Percentiles rank a stretch among this genome's conserved stretches.
Evolutionary conservation across 2,329 filamentous ascomycete genomes (phyloP).

Genomic region (Clarireedia monteithiana): DNA sequence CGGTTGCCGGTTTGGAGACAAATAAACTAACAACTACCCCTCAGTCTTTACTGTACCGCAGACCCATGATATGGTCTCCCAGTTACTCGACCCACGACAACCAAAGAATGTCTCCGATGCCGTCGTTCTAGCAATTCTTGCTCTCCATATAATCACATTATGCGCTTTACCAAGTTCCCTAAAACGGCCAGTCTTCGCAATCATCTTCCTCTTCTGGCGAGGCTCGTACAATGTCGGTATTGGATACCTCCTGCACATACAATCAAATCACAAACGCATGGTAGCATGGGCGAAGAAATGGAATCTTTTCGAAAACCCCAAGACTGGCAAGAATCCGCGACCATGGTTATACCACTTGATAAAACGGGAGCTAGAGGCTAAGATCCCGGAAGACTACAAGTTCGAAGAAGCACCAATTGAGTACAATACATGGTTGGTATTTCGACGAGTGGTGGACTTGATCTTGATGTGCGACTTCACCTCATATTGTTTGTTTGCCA

Average conservation of each 20-base stretch:
- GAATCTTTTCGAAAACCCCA: slow-evolving; percentile 77
- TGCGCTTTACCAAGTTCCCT: slow-evolving; percentile 62
- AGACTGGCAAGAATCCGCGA: slow-evolving; percentile 72
- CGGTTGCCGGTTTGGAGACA: neutral
- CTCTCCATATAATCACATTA: slow-evolving; percentile 63
- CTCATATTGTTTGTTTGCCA: slow-evolving; percentile 92
- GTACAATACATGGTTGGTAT: slow-evolving; percentile 98
- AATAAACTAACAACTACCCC: neutral
- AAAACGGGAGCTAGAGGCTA: slow-evolving; percentile 85
- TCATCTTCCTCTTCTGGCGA: slow-evolving; percentile 87
- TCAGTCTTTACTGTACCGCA: slow-evolving; percentile 90
- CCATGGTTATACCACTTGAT: slow-evolving; percentile 77
- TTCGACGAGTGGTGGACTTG: slow-evolving; percentile 89
- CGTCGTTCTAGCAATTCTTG: slow-evolving; percentile 71
- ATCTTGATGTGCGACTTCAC: slow-evolving; percentile 99
- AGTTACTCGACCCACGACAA: slow-evolving; percentile 86
- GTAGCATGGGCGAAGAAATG: slow-evolving; percentile 82
- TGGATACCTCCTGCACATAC: slow-evolving; percentile 77
- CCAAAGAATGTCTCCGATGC: slow-evolving; percentile 91
- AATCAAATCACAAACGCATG: slow-evolving; percentile 82
- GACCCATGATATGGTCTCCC: slow-evolving; percentile 98
- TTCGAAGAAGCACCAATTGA: slow-evolving; percentile 91
- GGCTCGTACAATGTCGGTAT: slow-evolving; percentile 91
- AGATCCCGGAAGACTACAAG: slow-evolving; percentile 87
- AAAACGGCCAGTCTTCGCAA: slow-evolving; percentile 71